phyloP scores from a whole-genome alignment of 2,329 filamentous ascomycete species.

The Pseudogymnoascus sp. region DNA sequence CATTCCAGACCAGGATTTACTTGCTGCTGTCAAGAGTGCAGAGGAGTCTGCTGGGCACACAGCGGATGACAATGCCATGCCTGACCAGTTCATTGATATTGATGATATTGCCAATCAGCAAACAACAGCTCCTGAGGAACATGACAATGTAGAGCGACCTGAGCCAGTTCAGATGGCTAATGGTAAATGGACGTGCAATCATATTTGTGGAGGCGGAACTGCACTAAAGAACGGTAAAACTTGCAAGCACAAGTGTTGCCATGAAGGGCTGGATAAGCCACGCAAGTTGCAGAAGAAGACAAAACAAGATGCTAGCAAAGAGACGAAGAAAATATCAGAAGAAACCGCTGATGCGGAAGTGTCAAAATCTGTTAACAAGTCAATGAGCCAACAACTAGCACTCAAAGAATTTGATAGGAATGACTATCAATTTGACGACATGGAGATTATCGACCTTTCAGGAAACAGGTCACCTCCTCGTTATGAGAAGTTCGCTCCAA shows the following conservation, averaged over 20 bases:
- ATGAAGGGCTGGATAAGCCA: constrained; percentile 61
- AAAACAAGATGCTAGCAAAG: not conserved
- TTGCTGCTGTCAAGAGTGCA: constrained; percentile 28
- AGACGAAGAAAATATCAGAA: not conserved
- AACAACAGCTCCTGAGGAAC: not conserved
- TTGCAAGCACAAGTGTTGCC: constrained; percentile 69
- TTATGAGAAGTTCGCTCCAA: constrained; percentile 20
- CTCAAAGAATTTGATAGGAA: not conserved
- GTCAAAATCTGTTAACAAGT: not conserved
- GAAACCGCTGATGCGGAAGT: not conserved
- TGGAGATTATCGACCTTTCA: constrained; percentile 27
- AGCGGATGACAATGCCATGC: constrained; percentile 10
- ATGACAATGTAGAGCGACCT: constrained; percentile 7
- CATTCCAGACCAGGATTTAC: constrained; percentile 37
- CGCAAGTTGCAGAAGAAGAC: constrained; percentile 14
- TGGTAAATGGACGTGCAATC: constrained; percentile 69
- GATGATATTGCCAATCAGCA: constrained; percentile 45
- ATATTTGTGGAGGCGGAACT: constrained; percentile 47
- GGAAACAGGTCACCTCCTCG: constrained; percentile 14
- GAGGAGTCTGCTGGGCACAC: constrained; percentile 20
- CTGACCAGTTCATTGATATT: constrained; percentile 46
- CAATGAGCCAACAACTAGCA: not conserved
- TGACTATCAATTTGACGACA: constrained; percentile 10
- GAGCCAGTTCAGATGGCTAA: constrained; percentile 52
- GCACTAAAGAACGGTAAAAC: constrained; percentile 32